phyloP scores from a whole-genome alignment of 495 filamentous ascomycete genomes.

The Tirmania nivea region DNA sequence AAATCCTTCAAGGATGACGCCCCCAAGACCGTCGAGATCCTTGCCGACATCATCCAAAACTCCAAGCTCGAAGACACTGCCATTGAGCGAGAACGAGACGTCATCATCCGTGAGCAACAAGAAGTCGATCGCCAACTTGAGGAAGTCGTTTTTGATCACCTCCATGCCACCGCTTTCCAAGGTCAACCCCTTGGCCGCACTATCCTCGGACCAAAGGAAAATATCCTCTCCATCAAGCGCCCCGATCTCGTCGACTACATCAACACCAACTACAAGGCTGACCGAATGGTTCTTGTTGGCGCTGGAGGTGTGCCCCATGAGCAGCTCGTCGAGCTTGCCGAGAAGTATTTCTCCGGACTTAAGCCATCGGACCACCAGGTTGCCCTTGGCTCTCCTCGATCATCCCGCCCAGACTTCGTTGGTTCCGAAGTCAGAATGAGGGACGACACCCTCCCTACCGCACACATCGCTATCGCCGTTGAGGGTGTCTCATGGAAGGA shows the following conservation, averaged over 20 bases:
- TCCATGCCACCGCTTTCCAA: slow-evolving; percentile 96
- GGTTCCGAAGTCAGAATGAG: slow-evolving; percentile 86
- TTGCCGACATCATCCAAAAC: slow-evolving; percentile 97
- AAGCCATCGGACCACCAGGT: slow-evolving; percentile 42
- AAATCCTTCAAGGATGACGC: slow-evolving; percentile 97
- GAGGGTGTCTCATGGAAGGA: slow-evolving; percentile 99
- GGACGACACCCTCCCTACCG: slow-evolving; percentile 86
- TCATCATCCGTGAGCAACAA: slow-evolving; percentile 96
- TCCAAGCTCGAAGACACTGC: slow-evolving; percentile 82
- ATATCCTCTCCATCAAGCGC: slow-evolving; percentile 87
- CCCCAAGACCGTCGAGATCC: slow-evolving; percentile 85
- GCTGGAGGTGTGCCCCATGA: slow-evolving; percentile 85
- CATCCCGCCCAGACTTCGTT: slow-evolving; percentile 77
- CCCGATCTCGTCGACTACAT: slow-evolving; percentile 86
- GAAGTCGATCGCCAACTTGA: slow-evolving; percentile 99
- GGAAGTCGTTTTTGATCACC: slow-evolving; percentile 98
- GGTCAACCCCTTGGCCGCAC: slow-evolving; percentile 88
- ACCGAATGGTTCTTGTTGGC: slow-evolving; percentile 97
- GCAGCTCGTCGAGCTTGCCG: slow-evolving; percentile 81
- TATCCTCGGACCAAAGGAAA: slow-evolving; percentile 91
- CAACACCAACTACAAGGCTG: slow-evolving; percentile 96
- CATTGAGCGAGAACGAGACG: slow-evolving; percentile 92
- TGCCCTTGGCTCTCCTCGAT: slow-evolving; percentile 45
- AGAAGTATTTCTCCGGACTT: slow-evolving; percentile 77
- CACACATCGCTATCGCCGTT: slow-evolving; percentile 95